Evolutionary conservation across 2,329 filamentous ascomycete species (phyloP).

Genomic region (Xylaria sp.): DNA sequence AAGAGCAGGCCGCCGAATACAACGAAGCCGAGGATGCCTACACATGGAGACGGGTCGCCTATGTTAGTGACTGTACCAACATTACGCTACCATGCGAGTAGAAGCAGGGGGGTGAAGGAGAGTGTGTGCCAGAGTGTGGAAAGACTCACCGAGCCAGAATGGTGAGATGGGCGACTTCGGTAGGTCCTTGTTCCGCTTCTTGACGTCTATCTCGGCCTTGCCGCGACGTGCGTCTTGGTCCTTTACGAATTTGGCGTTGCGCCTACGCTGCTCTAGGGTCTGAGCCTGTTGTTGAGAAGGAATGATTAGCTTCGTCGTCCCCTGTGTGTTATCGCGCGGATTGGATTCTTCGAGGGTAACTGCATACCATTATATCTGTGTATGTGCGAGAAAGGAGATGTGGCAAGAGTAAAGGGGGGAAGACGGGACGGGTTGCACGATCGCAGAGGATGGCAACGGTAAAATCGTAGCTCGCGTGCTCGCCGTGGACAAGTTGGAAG

Average conservation of each 20-base stretch:
- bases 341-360: background rate
- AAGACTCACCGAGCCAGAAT: slow-evolving; percentile 60
- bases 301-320: slow-evolving; percentile 1
- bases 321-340: background rate
- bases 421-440: background rate
- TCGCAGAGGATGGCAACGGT: background rate
- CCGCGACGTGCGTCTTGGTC: slow-evolving; percentile 75
- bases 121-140: too few species aligned
- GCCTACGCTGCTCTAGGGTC: slow-evolving; percentile 82
- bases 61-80: slow-evolving; percentile 14
- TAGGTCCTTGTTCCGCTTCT: slow-evolving; percentile 62
- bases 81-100: background rate
- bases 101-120: background rate
- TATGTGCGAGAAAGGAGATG: slow-evolving; percentile 12
- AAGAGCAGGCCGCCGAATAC: slow-evolving; percentile 66
- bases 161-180: slow-evolving; percentile 67
- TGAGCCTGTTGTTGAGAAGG: slow-evolving; percentile 64
- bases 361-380: slow-evolving; percentile 39
- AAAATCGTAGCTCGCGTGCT: background rate
- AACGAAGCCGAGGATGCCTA: slow-evolving; percentile 64
- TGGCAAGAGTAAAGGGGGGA: background rate
- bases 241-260: slow-evolving; percentile 79
- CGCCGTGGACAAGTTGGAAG: background rate
- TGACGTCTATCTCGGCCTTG: slow-evolving; percentile 69
- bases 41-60: background rate